These are phyloP conservation scores for Sordaria brevicollis DNA, from an alignment of 495 filamentous ascomycete genomes.

Conservation along the genomic window DNA sequence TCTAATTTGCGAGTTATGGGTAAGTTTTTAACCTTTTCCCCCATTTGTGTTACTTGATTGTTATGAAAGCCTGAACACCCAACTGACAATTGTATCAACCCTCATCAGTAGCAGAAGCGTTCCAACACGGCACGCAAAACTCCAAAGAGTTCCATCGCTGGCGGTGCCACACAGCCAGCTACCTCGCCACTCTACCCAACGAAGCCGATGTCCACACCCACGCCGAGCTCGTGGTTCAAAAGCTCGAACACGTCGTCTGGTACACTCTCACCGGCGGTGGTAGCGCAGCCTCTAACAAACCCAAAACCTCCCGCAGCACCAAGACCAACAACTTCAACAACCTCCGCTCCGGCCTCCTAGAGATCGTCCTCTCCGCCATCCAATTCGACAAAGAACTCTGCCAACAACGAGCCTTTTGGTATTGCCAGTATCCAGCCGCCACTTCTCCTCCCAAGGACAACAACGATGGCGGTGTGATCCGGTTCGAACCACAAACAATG, in stretches of 20 bases:
- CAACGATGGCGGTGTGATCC: not conserved
- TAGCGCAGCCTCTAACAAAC: not conserved
- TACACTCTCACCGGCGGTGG: not conserved
- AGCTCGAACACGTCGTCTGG: not conserved
- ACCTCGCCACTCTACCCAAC: not conserved
- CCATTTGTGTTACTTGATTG: not conserved
- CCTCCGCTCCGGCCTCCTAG: not conserved
- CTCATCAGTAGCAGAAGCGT: not conserved
- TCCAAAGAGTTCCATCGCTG: not conserved
- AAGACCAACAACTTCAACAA: not conserved
- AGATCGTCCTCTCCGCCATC: not conserved
- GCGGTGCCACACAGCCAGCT: not conserved
- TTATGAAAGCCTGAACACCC: not conserved
- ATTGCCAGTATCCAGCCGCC: not conserved
- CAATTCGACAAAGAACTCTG: not conserved
- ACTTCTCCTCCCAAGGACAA: not conserved
- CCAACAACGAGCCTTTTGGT: not conserved
- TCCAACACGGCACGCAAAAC: not conserved
- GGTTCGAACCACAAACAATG: not conserved
- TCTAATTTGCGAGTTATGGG: not conserved
- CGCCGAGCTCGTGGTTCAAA: not conserved
- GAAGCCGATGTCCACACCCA: not conserved
- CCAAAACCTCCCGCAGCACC: not conserved
- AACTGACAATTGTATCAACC: not conserved
- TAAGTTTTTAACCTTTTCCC: not conserved